A percentile compares a stretch with the other conserved stretches of the same genome.
Evolutionary conservation across 2,329 filamentous ascomycete species (phyloP).

Genomic region (Aureobasidium subglaciale): DNA sequence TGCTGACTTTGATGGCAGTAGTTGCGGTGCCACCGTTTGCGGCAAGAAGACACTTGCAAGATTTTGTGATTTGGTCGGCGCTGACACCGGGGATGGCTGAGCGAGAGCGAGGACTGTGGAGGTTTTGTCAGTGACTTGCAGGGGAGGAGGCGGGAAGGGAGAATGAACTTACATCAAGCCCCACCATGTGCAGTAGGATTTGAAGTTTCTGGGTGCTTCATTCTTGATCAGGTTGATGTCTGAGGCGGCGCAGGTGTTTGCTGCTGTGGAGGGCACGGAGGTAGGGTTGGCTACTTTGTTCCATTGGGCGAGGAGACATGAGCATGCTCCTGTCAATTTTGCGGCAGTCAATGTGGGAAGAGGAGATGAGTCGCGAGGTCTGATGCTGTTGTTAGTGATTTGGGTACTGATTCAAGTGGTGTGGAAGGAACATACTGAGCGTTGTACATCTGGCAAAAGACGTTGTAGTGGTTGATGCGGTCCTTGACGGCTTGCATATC

Average conservation of each 20-base stretch:
- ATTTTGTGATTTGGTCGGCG: constrained; percentile 1
- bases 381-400: not conserved
- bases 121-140: not conserved
- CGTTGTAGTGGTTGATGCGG: constrained; percentile 15
- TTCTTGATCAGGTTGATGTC: constrained; percentile 11
- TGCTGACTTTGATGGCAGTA: not conserved
- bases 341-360: not conserved
- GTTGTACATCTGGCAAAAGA: constrained; percentile 11
- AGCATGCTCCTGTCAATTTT: constrained; percentile 3
- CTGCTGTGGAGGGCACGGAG: not conserved
- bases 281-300: constrained; percentile 9
- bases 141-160: too few relatives aligned
- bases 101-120: not conserved
- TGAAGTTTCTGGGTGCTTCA: constrained; percentile 7
- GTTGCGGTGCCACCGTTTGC: not conserved
- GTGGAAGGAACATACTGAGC: not conserved
- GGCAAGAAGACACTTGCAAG: not conserved
- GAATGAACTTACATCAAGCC: not conserved
- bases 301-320: constrained; percentile 1
- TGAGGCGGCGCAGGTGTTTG: not conserved
- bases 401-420: too few relatives aligned
- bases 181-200: constrained; percentile 13
- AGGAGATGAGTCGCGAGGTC: constrained; percentile 2
- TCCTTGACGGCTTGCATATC: constrained; percentile 11
- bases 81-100: constrained; percentile 6